Percentiles rank a stretch among this genome's conserved stretches.
These are phyloP conservation scores for Colletotrichum costaricense DNA, from an alignment of 2,329 filamentous ascomycete species.

Conservation along the genomic window DNA sequence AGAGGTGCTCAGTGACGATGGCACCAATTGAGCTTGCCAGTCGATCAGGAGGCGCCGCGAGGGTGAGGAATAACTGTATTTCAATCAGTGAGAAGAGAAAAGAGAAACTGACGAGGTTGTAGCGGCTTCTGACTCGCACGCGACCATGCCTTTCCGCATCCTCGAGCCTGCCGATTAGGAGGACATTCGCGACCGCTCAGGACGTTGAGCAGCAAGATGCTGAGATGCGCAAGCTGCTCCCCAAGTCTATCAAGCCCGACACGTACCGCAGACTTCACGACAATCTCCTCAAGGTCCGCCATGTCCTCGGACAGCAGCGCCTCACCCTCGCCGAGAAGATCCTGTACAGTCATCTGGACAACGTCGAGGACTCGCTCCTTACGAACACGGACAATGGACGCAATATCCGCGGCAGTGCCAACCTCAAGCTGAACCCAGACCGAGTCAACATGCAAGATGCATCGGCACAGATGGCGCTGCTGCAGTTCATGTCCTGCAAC, in stretches of 20 bases:
- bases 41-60: slow-evolving; percentile 59
- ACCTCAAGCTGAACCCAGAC: slow-evolving; percentile 96
- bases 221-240: slow-evolving; percentile 42
- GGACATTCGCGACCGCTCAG: slow-evolving; percentile 36
- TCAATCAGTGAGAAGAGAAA: slow-evolving; percentile 15
- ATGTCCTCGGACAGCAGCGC: slow-evolving; percentile 73
- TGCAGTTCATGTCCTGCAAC: slow-evolving; percentile 99
- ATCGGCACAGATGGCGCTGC: slow-evolving; percentile 95
- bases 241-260: slow-evolving; percentile 62
- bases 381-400: slow-evolving; percentile 85
- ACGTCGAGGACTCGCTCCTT: slow-evolving; percentile 88
- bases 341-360: slow-evolving; percentile 93
- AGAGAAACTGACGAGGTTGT: slow-evolving; percentile 27
- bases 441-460: slow-evolving; percentile 99
- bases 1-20: slow-evolving; percentile 48
- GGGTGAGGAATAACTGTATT: slow-evolving; percentile 46
- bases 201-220: slow-evolving; percentile 43
- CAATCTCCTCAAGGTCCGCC: slow-evolving; percentile 79
- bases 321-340: slow-evolving; percentile 98
- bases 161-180: slow-evolving; percentile 34
- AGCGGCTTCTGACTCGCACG: slow-evolving; percentile 49
- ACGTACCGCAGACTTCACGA: slow-evolving; percentile 86
- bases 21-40: slow-evolving; percentile 62
- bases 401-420: slow-evolving; percentile 86
- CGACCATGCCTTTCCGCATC: slow-evolving; percentile 30